Percentiles rank a stretch among this genome's conserved stretches.
Conservation (phyloP, 345 rosid genomes). For the Brassica nigra region DNA sequence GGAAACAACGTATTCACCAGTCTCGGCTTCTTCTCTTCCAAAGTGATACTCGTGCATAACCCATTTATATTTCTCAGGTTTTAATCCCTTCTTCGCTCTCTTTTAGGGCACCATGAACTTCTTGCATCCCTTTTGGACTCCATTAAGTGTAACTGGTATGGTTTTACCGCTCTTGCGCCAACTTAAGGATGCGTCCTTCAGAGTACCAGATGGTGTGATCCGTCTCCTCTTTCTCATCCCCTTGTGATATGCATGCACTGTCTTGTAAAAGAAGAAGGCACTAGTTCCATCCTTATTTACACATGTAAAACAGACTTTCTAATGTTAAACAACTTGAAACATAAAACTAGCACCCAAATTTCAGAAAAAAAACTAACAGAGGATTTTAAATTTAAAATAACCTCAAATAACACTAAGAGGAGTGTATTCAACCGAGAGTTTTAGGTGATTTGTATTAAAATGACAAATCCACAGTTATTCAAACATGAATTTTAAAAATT, state of each 20-base stretch:
- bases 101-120: constrained; percentile 88
- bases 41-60: constrained; percentile 89
- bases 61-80: constrained; percentile 74
- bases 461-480: no score
- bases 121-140: constrained; percentile 76
- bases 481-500: no score
- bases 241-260: constrained; percentile 67
- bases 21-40: constrained; percentile 66
- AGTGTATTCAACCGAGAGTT: no score
- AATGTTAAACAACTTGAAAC: no score
- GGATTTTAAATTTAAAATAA: no score
- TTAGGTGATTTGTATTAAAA: no score
- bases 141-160: constrained; percentile 60
- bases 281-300: constrained; percentile 78
- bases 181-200: constrained; percentile 55
- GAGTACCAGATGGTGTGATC: constrained; percentile 50
- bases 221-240: constrained; percentile 82
- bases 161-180: constrained; percentile 97
- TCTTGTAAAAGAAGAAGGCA: constrained; percentile 75
- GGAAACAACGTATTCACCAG: constrained; percentile 73
- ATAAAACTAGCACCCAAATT: no score
- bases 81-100: constrained; percentile 58
- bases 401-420: no score
- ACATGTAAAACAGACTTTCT: constrained; percentile 45
- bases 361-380: no score